Evolutionary conservation across 768 basidiomycete genomes (phyloP), one percentile per base, ranked within the genome.

Genomic region (Lenzites betulinus): DNA sequence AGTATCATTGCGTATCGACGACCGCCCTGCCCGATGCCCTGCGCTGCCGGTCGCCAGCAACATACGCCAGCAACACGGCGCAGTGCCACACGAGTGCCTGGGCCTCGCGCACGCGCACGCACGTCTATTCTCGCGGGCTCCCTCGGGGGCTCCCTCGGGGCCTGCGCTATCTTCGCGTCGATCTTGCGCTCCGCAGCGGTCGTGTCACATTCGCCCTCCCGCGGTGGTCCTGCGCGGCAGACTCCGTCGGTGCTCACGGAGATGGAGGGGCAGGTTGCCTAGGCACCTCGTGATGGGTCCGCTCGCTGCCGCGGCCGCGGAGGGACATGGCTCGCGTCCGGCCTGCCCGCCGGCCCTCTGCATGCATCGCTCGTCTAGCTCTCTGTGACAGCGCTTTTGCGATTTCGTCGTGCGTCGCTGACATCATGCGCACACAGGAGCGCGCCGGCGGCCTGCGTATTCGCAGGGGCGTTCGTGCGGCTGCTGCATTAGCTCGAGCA

Each of bases 161-260:
- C 23, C 35, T 38, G 36, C 35, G 36, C 22, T 28, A 41, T 33
- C 28, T 25, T 44, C 30, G 43, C 43, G 43, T 54, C 43, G 53
- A 46, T 51, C 51, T 28, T 15, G 44, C 3, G 36, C 51, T 39
- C 51, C 51, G 51, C 51, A 39, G 51, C 28, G 42, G 30, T 5
- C 28, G 16, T 20, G 3, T 44, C 33, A 23, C 53, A 36, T 26
- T 47, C 36, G 20, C 11, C 33, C 15, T 38, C 54, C 46, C 54
- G 54, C 54, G 44, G 28, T 28, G 23, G 23, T 25, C 18, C 26
- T 49, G 47, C 12, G 30, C 38, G 36, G 43, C 47, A 48, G 25
- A 20, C 25, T 39, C 55, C 54, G 56, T 58, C 48, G 56, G 56
- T 50, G 56, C 42, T 50, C 56, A 58, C 48, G 56, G 56, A 58